Percentiles rank a stretch among this genome's conserved stretches.
Conservation (phyloP, 768 basidiomycete species). For the Amanita exitialis region DNA sequence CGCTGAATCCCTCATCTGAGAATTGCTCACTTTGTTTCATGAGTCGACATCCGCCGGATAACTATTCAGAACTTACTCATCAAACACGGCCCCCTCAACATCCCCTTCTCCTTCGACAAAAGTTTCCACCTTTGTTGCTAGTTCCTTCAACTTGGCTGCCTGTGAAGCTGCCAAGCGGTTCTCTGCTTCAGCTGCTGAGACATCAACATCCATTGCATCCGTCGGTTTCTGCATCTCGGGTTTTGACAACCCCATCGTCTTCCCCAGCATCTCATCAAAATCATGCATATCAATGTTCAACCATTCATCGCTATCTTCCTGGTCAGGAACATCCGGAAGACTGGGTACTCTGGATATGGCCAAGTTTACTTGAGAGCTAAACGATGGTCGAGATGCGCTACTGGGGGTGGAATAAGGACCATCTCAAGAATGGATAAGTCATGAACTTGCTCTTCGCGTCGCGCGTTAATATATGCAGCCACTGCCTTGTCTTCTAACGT, state of each 20-base stretch:
- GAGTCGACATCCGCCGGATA: not conserved
- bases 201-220: slow-evolving; percentile 43
- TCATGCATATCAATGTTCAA: slow-evolving; percentile 67
- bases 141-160: slow-evolving; percentile 56
- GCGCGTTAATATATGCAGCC: slow-evolving; percentile 49
- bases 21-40: slow-evolving; percentile 42
- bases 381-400: slow-evolving; percentile 59
- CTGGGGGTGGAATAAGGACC: slow-evolving; percentile 18
- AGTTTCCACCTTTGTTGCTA: slow-evolving; percentile 80
- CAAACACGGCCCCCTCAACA: slow-evolving; percentile 80
- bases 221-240: slow-evolving; percentile 8
- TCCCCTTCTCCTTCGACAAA: slow-evolving; percentile 90
- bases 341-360: slow-evolving; percentile 40
- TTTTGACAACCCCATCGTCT: slow-evolving; percentile 21
- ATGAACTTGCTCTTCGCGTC: slow-evolving; percentile 54
- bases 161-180: slow-evolving; percentile 52
- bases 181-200: slow-evolving; percentile 23
- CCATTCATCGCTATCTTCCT: slow-evolving; percentile 81
- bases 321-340: slow-evolving; percentile 15
- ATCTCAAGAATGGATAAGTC: not conserved
- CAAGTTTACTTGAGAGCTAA: slow-evolving; percentile 60
- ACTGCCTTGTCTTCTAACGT: slow-evolving; percentile 63
- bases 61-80: slow-evolving; percentile 55
- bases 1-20: slow-evolving; percentile 58
- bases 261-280: slow-evolving; percentile 65